Conservation (phyloP, 306 rosid genomes). For the Acacia confusa region DNA sequence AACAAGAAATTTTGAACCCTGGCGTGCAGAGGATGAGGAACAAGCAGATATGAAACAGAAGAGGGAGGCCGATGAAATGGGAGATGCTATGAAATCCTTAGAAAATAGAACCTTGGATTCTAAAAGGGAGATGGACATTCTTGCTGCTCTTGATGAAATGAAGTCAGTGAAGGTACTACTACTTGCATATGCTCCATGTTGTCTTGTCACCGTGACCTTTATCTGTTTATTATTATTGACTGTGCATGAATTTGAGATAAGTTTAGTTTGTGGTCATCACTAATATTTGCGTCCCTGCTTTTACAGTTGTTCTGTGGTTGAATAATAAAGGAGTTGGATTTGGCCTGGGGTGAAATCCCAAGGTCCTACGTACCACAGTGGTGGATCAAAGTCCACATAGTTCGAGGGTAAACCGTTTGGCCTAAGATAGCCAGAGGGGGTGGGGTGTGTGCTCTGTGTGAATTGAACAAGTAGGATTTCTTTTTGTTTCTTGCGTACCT, state of each 20-base stretch:
- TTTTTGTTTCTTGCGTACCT: too few relatives aligned
- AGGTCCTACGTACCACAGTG: too few relatives aligned
- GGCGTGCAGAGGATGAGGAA: slow-evolving; percentile 89
- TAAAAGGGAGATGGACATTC: slow-evolving; percentile 65
- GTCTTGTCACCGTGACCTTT: not conserved
- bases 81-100: too few relatives aligned
- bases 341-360: too few relatives aligned
- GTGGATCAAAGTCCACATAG: too few relatives aligned
- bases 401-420: too few relatives aligned
- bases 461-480: too few relatives aligned
- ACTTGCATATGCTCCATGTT: slow-evolving; percentile 7
- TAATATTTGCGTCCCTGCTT: slow-evolving; percentile 19
- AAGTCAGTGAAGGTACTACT: slow-evolving; percentile 82
- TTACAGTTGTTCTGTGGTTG: too few relatives aligned
- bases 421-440: too few relatives aligned
- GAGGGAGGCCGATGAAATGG: slow-evolving; percentile 82
- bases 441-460: too few relatives aligned
- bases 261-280: slow-evolving; percentile 5
- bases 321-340: too few relatives aligned
- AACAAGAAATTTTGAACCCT: slow-evolving; percentile 58
- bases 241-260: not conserved
- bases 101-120: slow-evolving; percentile 92
- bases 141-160: slow-evolving; percentile 97
- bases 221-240: not conserved
- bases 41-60: slow-evolving; percentile 39